phyloP scores from a whole-genome alignment of 106 monocot species.

The Amphibolis antarctica region DNA sequence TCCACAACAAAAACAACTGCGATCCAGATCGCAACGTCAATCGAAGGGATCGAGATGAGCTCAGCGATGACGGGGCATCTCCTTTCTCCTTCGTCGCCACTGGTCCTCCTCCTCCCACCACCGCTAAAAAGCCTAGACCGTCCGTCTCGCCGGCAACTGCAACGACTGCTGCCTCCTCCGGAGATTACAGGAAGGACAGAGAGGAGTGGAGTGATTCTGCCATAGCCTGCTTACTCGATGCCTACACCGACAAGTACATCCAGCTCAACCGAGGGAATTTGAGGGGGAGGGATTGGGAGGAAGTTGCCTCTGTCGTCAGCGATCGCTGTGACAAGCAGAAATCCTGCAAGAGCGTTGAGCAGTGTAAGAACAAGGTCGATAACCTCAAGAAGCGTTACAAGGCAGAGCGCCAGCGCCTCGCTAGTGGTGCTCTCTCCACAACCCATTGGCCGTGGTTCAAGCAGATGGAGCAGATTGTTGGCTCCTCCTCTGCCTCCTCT shows the following conservation, averaged over 20 bases:
- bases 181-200: conserved; percentile 86
- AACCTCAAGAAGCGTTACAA: conserved; percentile 98
- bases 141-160: neutral
- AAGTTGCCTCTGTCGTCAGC: conserved; percentile 74
- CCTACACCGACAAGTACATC: conserved; percentile 84
- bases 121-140: conserved; percentile 18
- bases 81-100: conserved; percentile 34
- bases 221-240: conserved; percentile 74
- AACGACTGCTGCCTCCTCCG: conserved; percentile 19
- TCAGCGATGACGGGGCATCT: conserved; percentile 65
- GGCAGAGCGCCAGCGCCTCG: conserved; percentile 83
- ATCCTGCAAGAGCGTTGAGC: conserved; percentile 85
- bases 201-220: conserved; percentile 99
- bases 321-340: conserved; percentile 64
- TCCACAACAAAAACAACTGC: neutral
- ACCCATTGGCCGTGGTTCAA: conserved; percentile 99
- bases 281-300: conserved; percentile 97
- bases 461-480: conserved; percentile 89
- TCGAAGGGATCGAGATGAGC: conserved; percentile 60
- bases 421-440: conserved; percentile 29
- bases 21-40: conserved; percentile 4
- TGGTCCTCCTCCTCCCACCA: conserved; percentile 8
- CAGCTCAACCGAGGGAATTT: conserved; percentile 89
- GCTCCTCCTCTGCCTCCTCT: conserved; percentile 43
- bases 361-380: conserved; percentile 98